Evolutionary conservation across 2,329 filamentous ascomycete genomes (phyloP).

Genomic region (Zalaria sp.): DNA sequence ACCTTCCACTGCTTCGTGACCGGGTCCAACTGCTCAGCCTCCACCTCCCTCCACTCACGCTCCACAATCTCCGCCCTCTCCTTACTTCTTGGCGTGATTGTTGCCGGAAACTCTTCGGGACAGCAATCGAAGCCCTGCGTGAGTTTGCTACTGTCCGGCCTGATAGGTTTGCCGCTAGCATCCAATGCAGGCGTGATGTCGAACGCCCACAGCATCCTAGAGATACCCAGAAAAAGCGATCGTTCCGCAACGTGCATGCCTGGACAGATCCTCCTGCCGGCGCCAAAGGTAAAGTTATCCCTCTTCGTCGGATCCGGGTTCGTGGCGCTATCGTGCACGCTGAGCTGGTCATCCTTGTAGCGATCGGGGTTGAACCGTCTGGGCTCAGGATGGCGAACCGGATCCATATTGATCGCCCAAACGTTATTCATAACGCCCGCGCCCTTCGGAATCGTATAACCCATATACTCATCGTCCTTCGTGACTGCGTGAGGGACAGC

Average conservation of each 20-base stretch:
- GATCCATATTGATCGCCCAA: constrained; percentile 26
- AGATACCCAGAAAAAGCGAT: constrained; percentile 32
- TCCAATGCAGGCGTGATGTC: constrained; percentile 11
- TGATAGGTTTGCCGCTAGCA: constrained; percentile 17
- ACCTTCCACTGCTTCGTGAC: constrained; percentile 15
- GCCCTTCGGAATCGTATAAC: constrained; percentile 23
- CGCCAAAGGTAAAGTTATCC: constrained; percentile 42
- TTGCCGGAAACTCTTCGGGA: constrained; percentile 24
- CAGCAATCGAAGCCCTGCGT: constrained; percentile 31
- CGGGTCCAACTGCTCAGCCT: constrained; percentile 10
- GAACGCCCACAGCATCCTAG: constrained; percentile 35
- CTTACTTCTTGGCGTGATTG: constrained; percentile 21
- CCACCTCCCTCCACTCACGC: constrained; percentile 12
- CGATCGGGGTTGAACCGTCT: constrained; percentile 22
- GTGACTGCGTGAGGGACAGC: constrained; percentile 24
- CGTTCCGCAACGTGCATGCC: constrained; percentile 42
- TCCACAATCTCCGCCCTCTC: constrained; percentile 15
- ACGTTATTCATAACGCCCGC: constrained; percentile 21
- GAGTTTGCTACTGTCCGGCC: constrained; percentile 24
- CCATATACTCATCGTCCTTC: constrained; percentile 15
- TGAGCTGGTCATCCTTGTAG: constrained; percentile 12
- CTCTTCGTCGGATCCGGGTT: constrained; percentile 28
- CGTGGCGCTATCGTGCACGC: constrained; percentile 15
- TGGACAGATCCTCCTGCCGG: constrained; percentile 42
- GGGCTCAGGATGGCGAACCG: constrained; percentile 21